Percentiles rank a stretch among this genome's conserved stretches.
Evolutionary conservation across 2,329 filamentous ascomycete genomes (phyloP).

Genomic region (Arthrobotrys iridis): DNA sequence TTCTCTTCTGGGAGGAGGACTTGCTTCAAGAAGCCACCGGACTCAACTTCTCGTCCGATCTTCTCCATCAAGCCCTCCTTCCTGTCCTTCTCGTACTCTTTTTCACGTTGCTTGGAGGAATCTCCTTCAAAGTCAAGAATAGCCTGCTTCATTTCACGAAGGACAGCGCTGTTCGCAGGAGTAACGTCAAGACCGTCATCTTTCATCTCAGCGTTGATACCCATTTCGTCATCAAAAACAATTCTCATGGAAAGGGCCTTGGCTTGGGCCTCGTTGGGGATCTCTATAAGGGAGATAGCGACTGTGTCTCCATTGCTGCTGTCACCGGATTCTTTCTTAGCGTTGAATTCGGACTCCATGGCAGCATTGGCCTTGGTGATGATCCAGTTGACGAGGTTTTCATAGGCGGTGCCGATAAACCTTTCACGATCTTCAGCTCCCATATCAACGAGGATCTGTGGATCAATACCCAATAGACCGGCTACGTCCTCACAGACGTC

Average conservation of each 20-base stretch:
- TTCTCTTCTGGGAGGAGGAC: slow-evolving; percentile 81
- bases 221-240: slow-evolving; percentile 89
- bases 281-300: slow-evolving; percentile 85
- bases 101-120: slow-evolving; percentile 72
- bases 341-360: slow-evolving; percentile 78
- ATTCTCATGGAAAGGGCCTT: slow-evolving; percentile 90
- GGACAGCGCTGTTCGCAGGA: slow-evolving; percentile 78
- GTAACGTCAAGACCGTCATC: slow-evolving; percentile 86
- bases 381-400: slow-evolving; percentile 94
- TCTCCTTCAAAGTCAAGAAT: slow-evolving; percentile 80
- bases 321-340: slow-evolving; percentile 72
- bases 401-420: slow-evolving; percentile 86
- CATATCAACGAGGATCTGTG: slow-evolving; percentile 80
- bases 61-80: slow-evolving; percentile 86
- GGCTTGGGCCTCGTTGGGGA: slow-evolving; percentile 80
- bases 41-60: slow-evolving; percentile 80
- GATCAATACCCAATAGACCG: slow-evolving; percentile 84
- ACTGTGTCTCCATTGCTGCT: slow-evolving; percentile 83
- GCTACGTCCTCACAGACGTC: slow-evolving; percentile 90
- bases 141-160: slow-evolving; percentile 86
- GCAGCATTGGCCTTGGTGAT: slow-evolving; percentile 86
- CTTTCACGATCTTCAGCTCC: slow-evolving; percentile 84
- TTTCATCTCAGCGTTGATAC: slow-evolving; percentile 97
- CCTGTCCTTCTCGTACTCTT: slow-evolving; percentile 81
- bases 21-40: slow-evolving; percentile 82